Evolutionary conservation across 2,329 filamentous ascomycete species (phyloP).

Genomic region (Talaromyces marneffei): DNA sequence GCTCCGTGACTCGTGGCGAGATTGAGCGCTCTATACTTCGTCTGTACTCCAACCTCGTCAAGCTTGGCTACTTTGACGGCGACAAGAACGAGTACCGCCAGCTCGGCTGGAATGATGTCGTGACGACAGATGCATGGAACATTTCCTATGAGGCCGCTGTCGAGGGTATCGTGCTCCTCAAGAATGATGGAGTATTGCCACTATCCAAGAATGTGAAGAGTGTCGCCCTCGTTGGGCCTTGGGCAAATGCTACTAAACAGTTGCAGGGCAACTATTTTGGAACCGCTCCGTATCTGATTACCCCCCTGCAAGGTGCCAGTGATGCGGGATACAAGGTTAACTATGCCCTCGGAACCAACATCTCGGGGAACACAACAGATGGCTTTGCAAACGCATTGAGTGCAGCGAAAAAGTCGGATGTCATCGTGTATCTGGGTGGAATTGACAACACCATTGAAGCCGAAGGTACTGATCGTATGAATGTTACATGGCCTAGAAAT

Average conservation of each 20-base stretch:
- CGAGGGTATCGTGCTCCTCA: constrained; percentile 46
- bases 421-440: constrained; percentile 38
- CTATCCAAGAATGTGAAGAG: constrained; percentile 33
- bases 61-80: constrained; percentile 50
- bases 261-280: constrained; percentile 58
- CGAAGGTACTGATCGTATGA: constrained; percentile 37
- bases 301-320: constrained; percentile 49
- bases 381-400: constrained; percentile 30
- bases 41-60: constrained; percentile 46
- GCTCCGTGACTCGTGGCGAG: constrained; percentile 40
- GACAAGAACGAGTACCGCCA: constrained; percentile 43
- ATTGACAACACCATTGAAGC: constrained; percentile 40
- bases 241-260: constrained; percentile 52
- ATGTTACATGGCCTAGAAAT: constrained; percentile 40
- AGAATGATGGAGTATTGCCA: constrained; percentile 47
- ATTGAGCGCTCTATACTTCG: constrained; percentile 45
- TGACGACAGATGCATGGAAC: constrained; percentile 48
- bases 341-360: constrained; percentile 39
- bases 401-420: constrained; percentile 32
- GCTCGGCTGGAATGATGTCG: constrained; percentile 52
- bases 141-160: constrained; percentile 52
- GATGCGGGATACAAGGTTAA: constrained; percentile 42
- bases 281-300: constrained; percentile 50
- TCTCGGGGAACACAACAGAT: constrained; percentile 25
- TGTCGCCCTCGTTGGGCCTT: constrained; percentile 54